Base-by-base conservation (phyloP, 108 stramenopile genomes). In the Aurantiochytrium sp. region DNA sequence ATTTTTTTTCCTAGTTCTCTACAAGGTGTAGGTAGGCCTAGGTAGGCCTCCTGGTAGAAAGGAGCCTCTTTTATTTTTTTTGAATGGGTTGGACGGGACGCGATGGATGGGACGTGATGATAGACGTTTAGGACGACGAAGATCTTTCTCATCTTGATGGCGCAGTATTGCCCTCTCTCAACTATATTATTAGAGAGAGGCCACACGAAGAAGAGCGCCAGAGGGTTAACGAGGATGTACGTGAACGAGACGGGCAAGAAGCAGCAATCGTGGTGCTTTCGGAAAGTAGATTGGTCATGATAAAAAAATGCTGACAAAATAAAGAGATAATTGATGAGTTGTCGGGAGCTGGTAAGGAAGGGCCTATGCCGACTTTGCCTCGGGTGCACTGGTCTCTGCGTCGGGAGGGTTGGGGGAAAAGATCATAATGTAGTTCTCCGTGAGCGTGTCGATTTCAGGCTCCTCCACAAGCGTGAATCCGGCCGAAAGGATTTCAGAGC, bases 391-490 rank as follows among this genome's bases (percentile, higher is more conserved):
- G 18, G 64, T 42, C 42, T 69, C 8, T 16, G 64, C 64, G 55
- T 57, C 55, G 1, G 55, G 14, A 16, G 55, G 14, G 14, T 69
- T 8, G 25, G 76, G 76, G 12, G 76, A 16, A 44, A 83, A 89
- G 72, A 83, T 23, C 72, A 89, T 88, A 25, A 88, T 18, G 59
- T 88, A 88, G 58, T 89, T 89, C 55, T 89, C 73, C 6, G 89
- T 64, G 21, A 72, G 55, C 25, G 16, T 23, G 29, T 58, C 89
- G 60, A 88, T 23, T 14, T 23, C 5, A 6, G 89, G 89, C 72
- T 89, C 76, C 6, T 5, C 76, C 28, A 44, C 19, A 42, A 72
- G 89, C 35, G 16, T 19, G 51, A 89, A 73, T 28, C 89, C 89
- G 19, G 43, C 28, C 21, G 44, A 29, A 16, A 58, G 55, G 28